Conservation (phyloP, 2,329 filamentous ascomycete species). For the Penicillium paneum region DNA sequence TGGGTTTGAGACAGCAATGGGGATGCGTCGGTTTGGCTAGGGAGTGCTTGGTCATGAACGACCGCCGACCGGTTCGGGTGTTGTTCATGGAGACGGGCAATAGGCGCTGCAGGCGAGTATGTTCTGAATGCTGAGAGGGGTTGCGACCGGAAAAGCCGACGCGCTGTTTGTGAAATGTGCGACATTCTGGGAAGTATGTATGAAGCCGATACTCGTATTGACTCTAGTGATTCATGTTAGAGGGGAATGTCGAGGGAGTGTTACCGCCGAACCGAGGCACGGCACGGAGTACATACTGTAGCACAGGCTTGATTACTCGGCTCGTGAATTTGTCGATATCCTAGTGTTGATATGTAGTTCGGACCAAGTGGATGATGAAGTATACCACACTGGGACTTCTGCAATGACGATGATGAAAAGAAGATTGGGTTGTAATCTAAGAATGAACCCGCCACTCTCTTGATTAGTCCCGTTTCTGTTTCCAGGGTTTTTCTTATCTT, state of each 20-base stretch:
- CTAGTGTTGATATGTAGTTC: background rate
- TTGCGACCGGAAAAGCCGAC: conserved; percentile 15
- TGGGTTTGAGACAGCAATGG: conserved; percentile 8
- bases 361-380: background rate
- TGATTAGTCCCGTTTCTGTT: background rate
- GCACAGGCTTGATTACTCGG: background rate
- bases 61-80: conserved; percentile 23
- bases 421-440: background rate
- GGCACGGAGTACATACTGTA: background rate
- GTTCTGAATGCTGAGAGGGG: background rate
- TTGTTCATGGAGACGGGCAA: conserved; percentile 21
- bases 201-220: background rate
- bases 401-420: background rate
- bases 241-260: background rate
- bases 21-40: conserved; percentile 11
- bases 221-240: background rate
- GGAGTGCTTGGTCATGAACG: conserved; percentile 23
- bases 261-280: background rate
- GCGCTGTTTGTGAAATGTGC: conserved; percentile 7
- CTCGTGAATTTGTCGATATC: background rate
- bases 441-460: background rate
- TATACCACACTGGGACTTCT: background rate
- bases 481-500: background rate
- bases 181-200: conserved; percentile 10
- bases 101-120: conserved; percentile 1